These are phyloP conservation scores for Collybia sordida DNA, from an alignment of 768 basidiomycete genomes.

Conservation along the genomic window DNA sequence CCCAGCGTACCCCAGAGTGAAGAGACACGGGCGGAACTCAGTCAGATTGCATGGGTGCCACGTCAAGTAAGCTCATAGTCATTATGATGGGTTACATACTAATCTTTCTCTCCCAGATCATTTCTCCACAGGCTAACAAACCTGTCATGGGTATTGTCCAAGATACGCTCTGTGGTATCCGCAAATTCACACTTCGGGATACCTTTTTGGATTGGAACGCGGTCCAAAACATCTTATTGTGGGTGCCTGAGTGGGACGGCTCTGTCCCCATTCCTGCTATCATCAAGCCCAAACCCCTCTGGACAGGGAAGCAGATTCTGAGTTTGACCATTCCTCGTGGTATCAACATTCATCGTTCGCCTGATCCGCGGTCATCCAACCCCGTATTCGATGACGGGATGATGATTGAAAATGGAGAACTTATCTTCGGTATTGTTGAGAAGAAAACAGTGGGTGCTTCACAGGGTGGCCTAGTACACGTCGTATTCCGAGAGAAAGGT, in stretches of 20 bases:
- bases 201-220: slow-evolving; percentile 93
- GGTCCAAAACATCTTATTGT: slow-evolving; percentile 96
- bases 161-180: slow-evolving; percentile 95
- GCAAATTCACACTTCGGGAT: slow-evolving; percentile 96
- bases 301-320: slow-evolving; percentile 97
- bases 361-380: slow-evolving; percentile 76
- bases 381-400: slow-evolving; percentile 93
- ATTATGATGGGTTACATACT: not conserved
- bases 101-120: slow-evolving; percentile 60
- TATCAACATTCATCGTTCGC: slow-evolving; percentile 85
- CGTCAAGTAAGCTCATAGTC: slow-evolving; percentile 63
- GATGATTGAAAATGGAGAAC: slow-evolving; percentile 94
- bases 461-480: slow-evolving; percentile 92
- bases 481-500: slow-evolving; percentile 97
- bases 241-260: slow-evolving; percentile 99
- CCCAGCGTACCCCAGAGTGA: slow-evolving; percentile 93
- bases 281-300: slow-evolving; percentile 93
- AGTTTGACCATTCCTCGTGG: slow-evolving; percentile 92
- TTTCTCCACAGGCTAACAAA: slow-evolving; percentile 99
- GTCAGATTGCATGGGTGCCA: slow-evolving; percentile 98
- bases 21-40: slow-evolving; percentile 97
- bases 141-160: slow-evolving; percentile 99
- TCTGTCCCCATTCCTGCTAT: slow-evolving; percentile 89
- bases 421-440: slow-evolving; percentile 93
- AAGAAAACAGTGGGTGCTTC: slow-evolving; percentile 99